Base-by-base conservation (phyloP, 2,329 filamentous ascomycete genomes). In the Colletotrichum sp. region DNA sequence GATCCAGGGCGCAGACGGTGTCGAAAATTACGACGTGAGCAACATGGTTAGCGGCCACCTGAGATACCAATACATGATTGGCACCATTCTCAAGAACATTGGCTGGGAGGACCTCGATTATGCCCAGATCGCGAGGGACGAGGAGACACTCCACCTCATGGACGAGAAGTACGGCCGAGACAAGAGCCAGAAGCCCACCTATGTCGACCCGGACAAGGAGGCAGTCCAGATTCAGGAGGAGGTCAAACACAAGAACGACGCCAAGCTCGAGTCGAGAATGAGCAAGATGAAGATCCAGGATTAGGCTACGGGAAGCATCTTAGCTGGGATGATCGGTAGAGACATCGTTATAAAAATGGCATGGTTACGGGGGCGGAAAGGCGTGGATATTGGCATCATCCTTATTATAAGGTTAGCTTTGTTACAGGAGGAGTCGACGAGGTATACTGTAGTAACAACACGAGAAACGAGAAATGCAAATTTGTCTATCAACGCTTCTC, bases 21-120 rank as follows among this genome's bases (percentile, higher is more conserved):
- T 93, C 70, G 93, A 95, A 82, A 95, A 94, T 79, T 86, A 94
- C 69, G 88, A 94, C 77, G 90, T 93, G 30, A 93, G 90, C 76
- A 89, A 92, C 71, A 88, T 92, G 78, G 90, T 95, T 68, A 91
- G 87, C 78, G 93, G 93, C 18, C 94, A 96, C 84, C 83, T 94
- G 75, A 89, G 92, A 78, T 96, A 96, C 82, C 91, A 93, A 74
- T 91, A 90, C 80, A 86, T 95, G 67, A 87, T 93, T 10, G 93
- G 93, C 18, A 89, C 86, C 58, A 93, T 96, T 74, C 85, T 97
- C 34, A 88, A 90, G 76, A 91, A 91, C 60, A 89, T 95, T 67
- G 90, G 91, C 2, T 93, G 94, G 86, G 94, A 95, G 79, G 92
- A 94, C 79, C 83, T 95, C 68, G 88, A 92, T 73, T 80, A 83